phyloP scores from a whole-genome alignment of 345 rosid species.

The Citropsis articulata region DNA sequence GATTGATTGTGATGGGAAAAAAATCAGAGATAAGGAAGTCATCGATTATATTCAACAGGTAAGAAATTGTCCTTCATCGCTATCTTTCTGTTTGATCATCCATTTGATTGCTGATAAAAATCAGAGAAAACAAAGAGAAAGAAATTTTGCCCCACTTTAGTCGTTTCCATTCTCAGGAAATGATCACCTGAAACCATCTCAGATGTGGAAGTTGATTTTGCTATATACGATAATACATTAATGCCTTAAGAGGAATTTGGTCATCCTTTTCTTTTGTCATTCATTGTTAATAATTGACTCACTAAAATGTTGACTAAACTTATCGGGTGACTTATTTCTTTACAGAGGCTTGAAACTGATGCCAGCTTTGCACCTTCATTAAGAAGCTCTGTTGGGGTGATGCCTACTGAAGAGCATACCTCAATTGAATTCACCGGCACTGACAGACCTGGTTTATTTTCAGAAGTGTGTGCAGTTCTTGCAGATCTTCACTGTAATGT shows the following conservation, averaged over 20 bases:
- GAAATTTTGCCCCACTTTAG: background rate
- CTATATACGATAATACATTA: background rate
- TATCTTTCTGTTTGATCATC: background rate
- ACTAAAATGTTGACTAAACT: background rate
- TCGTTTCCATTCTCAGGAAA: background rate
- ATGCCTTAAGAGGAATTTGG: background rate
- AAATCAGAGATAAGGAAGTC: constrained; percentile 61
- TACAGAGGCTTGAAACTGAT: constrained; percentile 75
- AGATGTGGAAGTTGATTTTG: background rate
- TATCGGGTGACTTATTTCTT: constrained; percentile 5
- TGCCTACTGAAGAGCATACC: constrained; percentile 78
- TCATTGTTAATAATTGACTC: background rate
- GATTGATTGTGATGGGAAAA: constrained; percentile 57
- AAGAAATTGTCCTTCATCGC: constrained; percentile 11
- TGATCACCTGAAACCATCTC: background rate
- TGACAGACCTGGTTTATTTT: constrained; percentile 84
- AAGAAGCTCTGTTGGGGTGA: constrained; percentile 70
- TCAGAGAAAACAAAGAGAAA: background rate
- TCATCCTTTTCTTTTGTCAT: background rate
- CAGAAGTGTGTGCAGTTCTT: constrained; percentile 92
- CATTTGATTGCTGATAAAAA: background rate
- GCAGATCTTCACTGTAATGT: constrained; percentile 79
- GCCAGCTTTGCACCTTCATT: constrained; percentile 55
- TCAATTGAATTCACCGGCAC: constrained; percentile 78
- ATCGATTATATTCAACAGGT: constrained; percentile 63